These are phyloP conservation scores for Pleurotus cornucopiae DNA, from an alignment of 768 basidiomycete genomes.

Conservation along the genomic window DNA sequence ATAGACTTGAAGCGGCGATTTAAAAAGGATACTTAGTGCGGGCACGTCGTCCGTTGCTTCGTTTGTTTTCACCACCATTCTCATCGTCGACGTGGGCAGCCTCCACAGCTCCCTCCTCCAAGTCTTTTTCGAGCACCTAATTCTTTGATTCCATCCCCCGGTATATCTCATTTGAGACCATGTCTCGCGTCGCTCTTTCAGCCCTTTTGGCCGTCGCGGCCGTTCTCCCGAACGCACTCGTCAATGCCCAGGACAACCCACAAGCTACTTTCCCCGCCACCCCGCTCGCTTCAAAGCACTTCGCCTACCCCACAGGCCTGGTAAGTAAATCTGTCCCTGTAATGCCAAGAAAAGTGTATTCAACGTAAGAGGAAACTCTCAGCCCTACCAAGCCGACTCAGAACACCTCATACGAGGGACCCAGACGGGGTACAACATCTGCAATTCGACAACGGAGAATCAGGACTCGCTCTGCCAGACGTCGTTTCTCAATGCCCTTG, in stretches of 20 bases:
- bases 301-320: conserved; percentile 37
- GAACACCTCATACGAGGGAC: conserved; percentile 41
- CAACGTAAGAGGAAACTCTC: conserved; percentile 13
- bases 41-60: no score
- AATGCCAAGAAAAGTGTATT: background rate
- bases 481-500: conserved; percentile 42
- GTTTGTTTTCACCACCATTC: no score
- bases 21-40: no score
- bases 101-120: no score
- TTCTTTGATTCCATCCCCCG: no score
- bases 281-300: conserved; percentile 44
- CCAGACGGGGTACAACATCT: conserved; percentile 57
- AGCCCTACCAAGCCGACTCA: conserved; percentile 52
- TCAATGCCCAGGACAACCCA: conserved; percentile 22
- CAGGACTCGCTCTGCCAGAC: conserved; percentile 58
- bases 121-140: no score
- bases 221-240: conserved; percentile 16
- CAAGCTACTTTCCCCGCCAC: conserved; percentile 35
- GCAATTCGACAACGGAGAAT: conserved; percentile 55
- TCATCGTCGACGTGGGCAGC: no score
- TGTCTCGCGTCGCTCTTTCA: conserved; percentile 44
- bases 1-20: no score
- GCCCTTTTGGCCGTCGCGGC: conserved; percentile 27
- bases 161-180: conserved; percentile 13
- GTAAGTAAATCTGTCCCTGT: conserved; percentile 22